Evolutionary conservation across 139 green algal genomes (phyloP).

Genomic region (Micractinium conductrix): DNA sequence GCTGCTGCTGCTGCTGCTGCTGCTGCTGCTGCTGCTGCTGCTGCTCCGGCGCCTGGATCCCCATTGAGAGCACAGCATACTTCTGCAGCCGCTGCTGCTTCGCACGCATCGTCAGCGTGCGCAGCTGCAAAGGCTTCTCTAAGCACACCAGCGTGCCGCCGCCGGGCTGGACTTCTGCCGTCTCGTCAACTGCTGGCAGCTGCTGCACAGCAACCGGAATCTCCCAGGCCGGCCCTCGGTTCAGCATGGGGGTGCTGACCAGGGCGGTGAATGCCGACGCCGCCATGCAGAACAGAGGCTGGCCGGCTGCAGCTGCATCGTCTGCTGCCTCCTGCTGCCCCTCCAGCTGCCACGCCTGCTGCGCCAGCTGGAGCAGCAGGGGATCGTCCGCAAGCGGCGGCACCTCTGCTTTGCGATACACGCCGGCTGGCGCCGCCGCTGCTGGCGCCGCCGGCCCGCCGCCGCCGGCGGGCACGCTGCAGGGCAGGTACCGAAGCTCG

Average conservation of each 20-base stretch:
- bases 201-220: conserved; percentile 22
- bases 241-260: neutral
- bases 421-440: neutral
- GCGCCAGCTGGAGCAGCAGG: neutral
- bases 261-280: neutral
- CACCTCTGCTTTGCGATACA: conserved; percentile 23
- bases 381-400: conserved; percentile 15
- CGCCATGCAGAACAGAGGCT: conserved; percentile 12
- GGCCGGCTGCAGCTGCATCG: neutral
- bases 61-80: conserved; percentile 42
- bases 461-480: neutral
- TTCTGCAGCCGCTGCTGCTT: conserved; percentile 49
- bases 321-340: neutral
- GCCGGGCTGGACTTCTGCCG: neutral
- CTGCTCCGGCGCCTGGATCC: neutral
- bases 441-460: neutral
- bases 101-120: conserved; percentile 11
- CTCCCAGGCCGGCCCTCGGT: neutral
- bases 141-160: conserved; percentile 10
- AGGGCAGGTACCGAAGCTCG: conserved; percentile 18
- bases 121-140: conserved; percentile 41
- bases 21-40: neutral
- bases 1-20: neutral
- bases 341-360: conserved; percentile 4
- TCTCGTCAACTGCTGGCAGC: neutral